Percentiles rank a stretch among this genome's conserved stretches.
phyloP scores from a whole-genome alignment of 2,329 filamentous ascomycete species.

The Aureobasidium uvarum region DNA sequence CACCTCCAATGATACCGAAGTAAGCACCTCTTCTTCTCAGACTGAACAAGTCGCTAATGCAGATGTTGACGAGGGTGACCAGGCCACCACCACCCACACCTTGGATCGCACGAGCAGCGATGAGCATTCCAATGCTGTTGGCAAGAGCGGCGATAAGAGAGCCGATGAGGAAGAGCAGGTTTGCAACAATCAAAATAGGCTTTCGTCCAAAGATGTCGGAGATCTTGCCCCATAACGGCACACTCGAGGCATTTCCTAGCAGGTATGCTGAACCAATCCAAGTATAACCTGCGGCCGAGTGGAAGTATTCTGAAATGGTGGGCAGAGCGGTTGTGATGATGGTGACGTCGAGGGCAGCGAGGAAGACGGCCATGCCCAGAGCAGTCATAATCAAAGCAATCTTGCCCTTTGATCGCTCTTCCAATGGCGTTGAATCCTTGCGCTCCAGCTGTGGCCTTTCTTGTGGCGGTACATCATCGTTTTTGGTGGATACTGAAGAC shows the following conservation, averaged over 20 bases:
- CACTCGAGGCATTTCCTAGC: constrained; percentile 50
- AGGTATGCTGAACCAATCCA: constrained; percentile 56
- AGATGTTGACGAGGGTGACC: constrained; percentile 63
- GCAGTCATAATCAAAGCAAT: constrained; percentile 52
- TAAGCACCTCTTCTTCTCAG: constrained; percentile 57
- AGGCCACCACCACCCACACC: constrained; percentile 64
- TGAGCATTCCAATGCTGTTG: constrained; percentile 60
- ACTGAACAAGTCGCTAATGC: constrained; percentile 63
- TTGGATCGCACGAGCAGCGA: constrained; percentile 61
- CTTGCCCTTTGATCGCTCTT: constrained; percentile 40
- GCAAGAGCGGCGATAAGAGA: constrained; percentile 60
- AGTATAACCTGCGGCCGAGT: constrained; percentile 51
- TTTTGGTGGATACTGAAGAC: constrained; percentile 3
- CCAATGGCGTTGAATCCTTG: constrained; percentile 29
- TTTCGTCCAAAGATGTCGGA: constrained; percentile 68
- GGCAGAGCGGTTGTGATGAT: constrained; percentile 63
- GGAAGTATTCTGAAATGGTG: constrained; percentile 56
- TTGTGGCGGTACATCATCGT: constrained; percentile 21
- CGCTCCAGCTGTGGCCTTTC: constrained; percentile 30
- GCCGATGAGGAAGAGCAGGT: constrained; percentile 61
- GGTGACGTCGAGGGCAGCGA: constrained; percentile 61
- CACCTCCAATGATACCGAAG: constrained; percentile 63
- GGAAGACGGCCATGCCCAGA: constrained; percentile 55
- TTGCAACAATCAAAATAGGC: constrained; percentile 59
- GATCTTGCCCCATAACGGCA: constrained; percentile 61